Conservation (phyloP, 306 rosid genomes). For the Purshia tridentata region DNA sequence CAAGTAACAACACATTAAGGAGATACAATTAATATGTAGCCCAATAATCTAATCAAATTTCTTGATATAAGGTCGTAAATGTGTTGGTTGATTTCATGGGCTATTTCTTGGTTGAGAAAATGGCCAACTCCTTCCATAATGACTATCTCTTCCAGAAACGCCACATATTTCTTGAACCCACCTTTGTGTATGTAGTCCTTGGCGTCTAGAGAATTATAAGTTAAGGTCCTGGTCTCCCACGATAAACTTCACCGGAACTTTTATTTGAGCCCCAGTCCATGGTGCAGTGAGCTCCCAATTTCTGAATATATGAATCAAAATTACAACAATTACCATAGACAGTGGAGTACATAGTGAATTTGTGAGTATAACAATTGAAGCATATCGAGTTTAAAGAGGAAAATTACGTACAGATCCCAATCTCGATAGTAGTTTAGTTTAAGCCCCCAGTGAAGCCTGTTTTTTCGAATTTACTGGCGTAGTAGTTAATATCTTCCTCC, state of each 20-base stretch:
- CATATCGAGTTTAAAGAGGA: neutral
- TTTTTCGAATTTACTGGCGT: constrained; percentile 48
- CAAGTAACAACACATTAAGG: no score
- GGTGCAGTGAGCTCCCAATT: constrained; percentile 76
- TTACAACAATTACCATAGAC: neutral
- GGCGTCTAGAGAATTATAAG: constrained; percentile 43
- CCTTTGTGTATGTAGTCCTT: constrained; percentile 71
- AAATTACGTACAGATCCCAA: constrained; percentile 45
- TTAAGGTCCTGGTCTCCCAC: constrained; percentile 70
- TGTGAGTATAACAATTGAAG: no score
- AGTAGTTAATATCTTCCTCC: constrained; percentile 62
- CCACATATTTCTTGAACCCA: constrained; percentile 58
- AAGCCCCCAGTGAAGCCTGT: constrained; percentile 68
- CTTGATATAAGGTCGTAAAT: constrained; percentile 52
- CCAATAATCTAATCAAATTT: constrained; percentile 25
- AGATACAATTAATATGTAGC: no score
- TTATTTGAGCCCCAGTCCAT: constrained; percentile 56
- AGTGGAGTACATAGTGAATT: no score
- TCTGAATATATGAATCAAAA: constrained; percentile 31
- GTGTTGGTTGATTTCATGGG: constrained; percentile 53
- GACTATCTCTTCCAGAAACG: constrained; percentile 54
- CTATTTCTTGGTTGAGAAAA: constrained; percentile 57
- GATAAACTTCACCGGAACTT: constrained; percentile 64
- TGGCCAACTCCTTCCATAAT: constrained; percentile 67
- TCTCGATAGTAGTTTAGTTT: constrained; percentile 74